Percentiles rank a stretch among this genome's conserved stretches.
phyloP scores from a whole-genome alignment of 192 early-diverging fungal genomes.

The Geranomyces michiganensis region DNA sequence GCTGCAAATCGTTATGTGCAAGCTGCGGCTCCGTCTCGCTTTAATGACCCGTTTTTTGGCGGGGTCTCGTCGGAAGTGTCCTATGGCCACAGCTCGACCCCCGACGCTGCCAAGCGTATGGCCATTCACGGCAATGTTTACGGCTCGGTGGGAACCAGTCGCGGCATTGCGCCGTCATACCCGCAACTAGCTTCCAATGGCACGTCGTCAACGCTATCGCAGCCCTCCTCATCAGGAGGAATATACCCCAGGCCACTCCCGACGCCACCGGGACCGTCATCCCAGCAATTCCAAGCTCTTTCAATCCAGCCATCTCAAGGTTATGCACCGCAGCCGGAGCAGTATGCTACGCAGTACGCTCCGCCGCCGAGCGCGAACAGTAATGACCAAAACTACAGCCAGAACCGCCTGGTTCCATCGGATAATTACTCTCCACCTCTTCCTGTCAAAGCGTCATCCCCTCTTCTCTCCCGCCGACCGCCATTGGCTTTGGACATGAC shows the following conservation, averaged over 20 bases:
- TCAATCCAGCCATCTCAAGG: too few species aligned
- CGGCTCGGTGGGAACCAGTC: not conserved
- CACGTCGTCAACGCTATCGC: not conserved
- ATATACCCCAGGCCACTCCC: constrained; percentile 5
- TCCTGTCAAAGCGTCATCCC: constrained; percentile 10
- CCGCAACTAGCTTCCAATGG: not conserved
- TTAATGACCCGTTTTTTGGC: constrained; percentile 37
- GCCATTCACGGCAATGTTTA: not conserved
- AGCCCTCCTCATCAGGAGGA: not conserved
- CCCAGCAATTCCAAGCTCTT: too few species aligned
- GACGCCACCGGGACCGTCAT: not conserved
- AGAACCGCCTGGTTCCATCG: not conserved
- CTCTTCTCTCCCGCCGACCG: constrained; percentile 13
- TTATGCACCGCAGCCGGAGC: too few species aligned
- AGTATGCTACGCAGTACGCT: too few species aligned
- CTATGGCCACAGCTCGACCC: not conserved
- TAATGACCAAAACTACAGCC: too few species aligned
- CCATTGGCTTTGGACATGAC: constrained; percentile 11
- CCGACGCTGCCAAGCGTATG: constrained; percentile 1
- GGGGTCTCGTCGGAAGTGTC: not conserved
- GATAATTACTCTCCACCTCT: not conserved
- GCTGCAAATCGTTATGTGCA: too few species aligned
- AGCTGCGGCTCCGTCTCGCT: constrained; percentile 4
- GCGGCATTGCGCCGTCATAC: not conserved
- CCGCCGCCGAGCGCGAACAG: too few species aligned